These are phyloP conservation scores for Fusarium redolens DNA, from an alignment of 2,329 filamentous ascomycete species.

Conservation along the genomic window DNA sequence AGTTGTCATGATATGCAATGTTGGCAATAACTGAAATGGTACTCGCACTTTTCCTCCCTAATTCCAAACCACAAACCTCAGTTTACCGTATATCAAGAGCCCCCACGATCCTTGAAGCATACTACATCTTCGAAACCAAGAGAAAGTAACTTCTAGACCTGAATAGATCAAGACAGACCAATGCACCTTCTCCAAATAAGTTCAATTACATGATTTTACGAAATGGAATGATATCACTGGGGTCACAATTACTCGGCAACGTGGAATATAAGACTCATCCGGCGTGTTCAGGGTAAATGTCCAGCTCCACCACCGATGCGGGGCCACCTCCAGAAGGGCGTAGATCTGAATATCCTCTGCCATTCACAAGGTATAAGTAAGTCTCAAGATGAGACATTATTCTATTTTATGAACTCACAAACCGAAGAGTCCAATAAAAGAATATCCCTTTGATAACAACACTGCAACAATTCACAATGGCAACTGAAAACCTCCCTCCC, in stretches of 20 bases:
- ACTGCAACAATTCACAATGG: conserved; percentile 23
- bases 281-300: conserved; percentile 26
- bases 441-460: background rate
- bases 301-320: conserved; percentile 17
- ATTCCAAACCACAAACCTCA: background rate
- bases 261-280: conserved; percentile 14
- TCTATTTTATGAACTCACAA: background rate
- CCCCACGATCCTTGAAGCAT: background rate
- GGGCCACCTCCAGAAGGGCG: conserved; percentile 16
- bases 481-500: conserved; percentile 34
- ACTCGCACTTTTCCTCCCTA: background rate
- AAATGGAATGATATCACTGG: background rate
- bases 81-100: too few relatives aligned
- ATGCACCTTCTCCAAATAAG: background rate
- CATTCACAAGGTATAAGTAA: conserved; percentile 14
- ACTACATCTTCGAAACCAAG: background rate
- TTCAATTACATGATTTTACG: background rate
- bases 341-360: background rate
- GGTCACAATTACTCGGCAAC: background rate
- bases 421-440: background rate
- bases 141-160: background rate
- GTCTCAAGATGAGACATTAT: background rate
- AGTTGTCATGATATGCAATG: background rate
- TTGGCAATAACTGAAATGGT: too few relatives aligned
- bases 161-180: background rate